Percentiles rank a stretch among this genome's conserved stretches.
These are phyloP conservation scores for Scedosporium dehoogii DNA, from an alignment of 2,329 filamentous ascomycete genomes.

Conservation along the genomic window DNA sequence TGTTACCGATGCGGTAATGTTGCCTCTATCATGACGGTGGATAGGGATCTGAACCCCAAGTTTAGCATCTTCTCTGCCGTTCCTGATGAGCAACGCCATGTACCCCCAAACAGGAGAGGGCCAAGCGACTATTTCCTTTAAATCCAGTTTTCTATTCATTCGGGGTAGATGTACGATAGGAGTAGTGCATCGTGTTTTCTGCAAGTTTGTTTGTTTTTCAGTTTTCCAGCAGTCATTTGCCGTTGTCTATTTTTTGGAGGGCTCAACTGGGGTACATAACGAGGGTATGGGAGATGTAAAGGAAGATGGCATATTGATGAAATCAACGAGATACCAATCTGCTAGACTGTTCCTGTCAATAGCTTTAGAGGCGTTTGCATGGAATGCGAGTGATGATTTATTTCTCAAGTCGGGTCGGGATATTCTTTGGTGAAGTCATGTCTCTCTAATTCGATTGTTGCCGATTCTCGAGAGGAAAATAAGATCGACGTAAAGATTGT, in stretches of 20 bases:
- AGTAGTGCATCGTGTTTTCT: background rate
- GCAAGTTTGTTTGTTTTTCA: background rate
- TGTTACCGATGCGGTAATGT: constrained; percentile 94
- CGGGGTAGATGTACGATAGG: constrained; percentile 1
- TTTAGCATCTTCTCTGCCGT: constrained; percentile 90
- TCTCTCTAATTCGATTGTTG: no score
- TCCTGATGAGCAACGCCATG: constrained; percentile 73
- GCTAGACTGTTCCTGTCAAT: background rate
- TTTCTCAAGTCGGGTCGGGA: no score
- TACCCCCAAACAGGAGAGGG: constrained; percentile 60
- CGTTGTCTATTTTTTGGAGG: background rate
- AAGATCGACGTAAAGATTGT: no score
- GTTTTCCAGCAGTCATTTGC: background rate
- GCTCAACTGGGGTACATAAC: background rate
- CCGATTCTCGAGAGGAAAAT: no score
- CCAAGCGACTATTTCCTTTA: constrained; percentile 63
- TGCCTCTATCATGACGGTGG: constrained; percentile 90
- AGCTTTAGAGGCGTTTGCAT: background rate
- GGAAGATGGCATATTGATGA: background rate
- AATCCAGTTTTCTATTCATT: constrained; percentile 4
- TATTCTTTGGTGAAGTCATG: no score
- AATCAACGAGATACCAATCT: background rate
- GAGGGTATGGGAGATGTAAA: background rate
- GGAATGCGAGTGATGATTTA: background rate
- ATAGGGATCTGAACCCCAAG: constrained; percentile 73